Evolutionary conservation across 768 basidiomycete genomes (phyloP).

Genomic region (Kwoniella bestiolae): DNA sequence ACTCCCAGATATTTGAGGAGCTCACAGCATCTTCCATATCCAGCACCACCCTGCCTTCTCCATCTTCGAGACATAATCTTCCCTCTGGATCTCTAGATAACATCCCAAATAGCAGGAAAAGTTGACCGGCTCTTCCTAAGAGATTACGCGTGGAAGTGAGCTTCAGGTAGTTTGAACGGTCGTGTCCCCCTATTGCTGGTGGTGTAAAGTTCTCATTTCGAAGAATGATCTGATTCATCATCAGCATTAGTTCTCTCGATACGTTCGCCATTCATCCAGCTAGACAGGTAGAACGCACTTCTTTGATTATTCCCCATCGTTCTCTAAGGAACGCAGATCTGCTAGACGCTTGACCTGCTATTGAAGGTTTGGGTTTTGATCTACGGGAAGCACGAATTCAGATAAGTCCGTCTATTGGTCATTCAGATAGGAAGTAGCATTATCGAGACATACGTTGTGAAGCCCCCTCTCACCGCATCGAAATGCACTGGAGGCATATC

Average conservation of each 20-base stretch:
- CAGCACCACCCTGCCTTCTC: constrained; percentile 84
- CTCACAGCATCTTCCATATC: constrained; percentile 85
- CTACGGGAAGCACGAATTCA: constrained; percentile 56
- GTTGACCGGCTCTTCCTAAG: constrained; percentile 82
- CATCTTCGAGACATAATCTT: constrained; percentile 85
- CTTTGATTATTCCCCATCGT: constrained; percentile 85
- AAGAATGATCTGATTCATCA: constrained; percentile 66
- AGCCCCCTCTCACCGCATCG: constrained; percentile 81
- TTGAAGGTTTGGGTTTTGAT: constrained; percentile 64
- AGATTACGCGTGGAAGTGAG: constrained; percentile 95
- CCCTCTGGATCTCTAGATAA: constrained; percentile 87
- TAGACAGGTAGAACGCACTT: no score
- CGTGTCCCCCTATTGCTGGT: constrained; percentile 85
- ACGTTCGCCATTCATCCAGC: no score
- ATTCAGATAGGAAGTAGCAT: no score
- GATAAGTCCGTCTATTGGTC: no score
- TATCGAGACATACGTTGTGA: constrained; percentile 76
- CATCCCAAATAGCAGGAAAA: constrained; percentile 93
- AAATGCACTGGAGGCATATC: constrained; percentile 96
- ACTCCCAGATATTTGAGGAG: neutral
- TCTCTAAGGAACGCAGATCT: constrained; percentile 79
- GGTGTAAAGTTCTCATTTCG: constrained; percentile 98
- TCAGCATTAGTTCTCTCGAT: neutral
- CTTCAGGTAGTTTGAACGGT: constrained; percentile 84
- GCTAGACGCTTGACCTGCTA: constrained; percentile 83